phyloP scores from a whole-genome alignment of 371 early-diverging fungal species.

The Saksenaea vasiformis region DNA sequence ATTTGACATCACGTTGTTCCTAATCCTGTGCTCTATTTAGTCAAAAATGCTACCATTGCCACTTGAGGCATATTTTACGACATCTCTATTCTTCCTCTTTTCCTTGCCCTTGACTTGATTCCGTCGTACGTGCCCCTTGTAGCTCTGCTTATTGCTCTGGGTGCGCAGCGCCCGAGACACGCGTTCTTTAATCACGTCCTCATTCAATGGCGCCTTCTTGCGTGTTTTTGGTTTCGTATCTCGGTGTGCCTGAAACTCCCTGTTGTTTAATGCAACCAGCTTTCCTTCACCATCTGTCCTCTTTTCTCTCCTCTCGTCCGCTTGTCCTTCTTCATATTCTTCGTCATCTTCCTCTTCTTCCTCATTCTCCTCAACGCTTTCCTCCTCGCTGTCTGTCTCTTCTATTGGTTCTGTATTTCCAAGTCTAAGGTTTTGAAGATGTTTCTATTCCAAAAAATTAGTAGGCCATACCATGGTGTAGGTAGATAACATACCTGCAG shows the following conservation, averaged over 20 bases:
- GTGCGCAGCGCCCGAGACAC: conserved; percentile 54
- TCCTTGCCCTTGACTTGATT: conserved; percentile 61
- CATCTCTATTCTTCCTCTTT: conserved; percentile 51
- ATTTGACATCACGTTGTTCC: too few species aligned
- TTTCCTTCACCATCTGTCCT: conserved; percentile 23
- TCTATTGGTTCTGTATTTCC: conserved; percentile 43
- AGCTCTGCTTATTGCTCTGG: conserved; percentile 32
- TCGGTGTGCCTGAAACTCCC: conserved; percentile 59
- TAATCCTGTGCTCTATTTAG: conserved; percentile 12
- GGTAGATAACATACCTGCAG: conserved; percentile 4
- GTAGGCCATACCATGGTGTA: neutral
- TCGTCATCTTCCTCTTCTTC: conserved; percentile 34
- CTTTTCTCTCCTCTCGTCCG: conserved; percentile 30
- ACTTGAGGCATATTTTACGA: conserved; percentile 26
- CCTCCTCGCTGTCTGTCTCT: conserved; percentile 21
- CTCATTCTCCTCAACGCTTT: conserved; percentile 19
- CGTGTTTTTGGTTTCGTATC: conserved; percentile 40
- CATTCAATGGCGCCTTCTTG: conserved; percentile 40
- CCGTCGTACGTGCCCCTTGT: conserved; percentile 35
- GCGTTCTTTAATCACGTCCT: conserved; percentile 59
- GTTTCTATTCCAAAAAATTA: neutral
- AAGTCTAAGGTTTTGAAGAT: conserved; percentile 37
- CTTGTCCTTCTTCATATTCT: conserved; percentile 27
- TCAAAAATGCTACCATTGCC: conserved; percentile 47
- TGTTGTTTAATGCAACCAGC: conserved; percentile 50